Evolutionary conservation across 1,139 yeast species (phyloP).

Genomic region (Schwanniomyces etchellsii): DNA sequence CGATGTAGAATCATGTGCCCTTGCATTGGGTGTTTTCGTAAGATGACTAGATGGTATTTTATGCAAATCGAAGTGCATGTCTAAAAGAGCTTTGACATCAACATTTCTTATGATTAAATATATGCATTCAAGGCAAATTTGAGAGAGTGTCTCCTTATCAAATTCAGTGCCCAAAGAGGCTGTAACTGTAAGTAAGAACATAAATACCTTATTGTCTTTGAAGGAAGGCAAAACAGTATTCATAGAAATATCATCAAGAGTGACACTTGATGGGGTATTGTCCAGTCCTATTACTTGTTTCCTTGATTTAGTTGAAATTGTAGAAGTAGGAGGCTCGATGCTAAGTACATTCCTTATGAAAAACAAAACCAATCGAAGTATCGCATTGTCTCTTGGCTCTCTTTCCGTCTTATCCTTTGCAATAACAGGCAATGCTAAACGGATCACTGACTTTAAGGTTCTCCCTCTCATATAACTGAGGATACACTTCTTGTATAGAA

Average conservation of each 20-base stretch:
- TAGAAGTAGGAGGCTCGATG: constrained; percentile 63
- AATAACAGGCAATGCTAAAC: constrained; percentile 66
- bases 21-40: constrained; percentile 5
- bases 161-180: constrained; percentile 62
- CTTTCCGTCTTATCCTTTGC: constrained; percentile 52
- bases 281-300: constrained; percentile 26
- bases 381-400: constrained; percentile 65
- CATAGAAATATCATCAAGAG: constrained; percentile 63
- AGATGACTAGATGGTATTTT: constrained; percentile 3
- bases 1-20: not conserved
- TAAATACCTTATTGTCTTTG: constrained; percentile 64
- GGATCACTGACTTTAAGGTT: constrained; percentile 62
- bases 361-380: constrained; percentile 65
- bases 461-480: constrained; percentile 54
- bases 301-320: constrained; percentile 35
- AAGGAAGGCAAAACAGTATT: constrained; percentile 54
- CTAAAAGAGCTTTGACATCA: constrained; percentile 22
- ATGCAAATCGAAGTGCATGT: constrained; percentile 2
- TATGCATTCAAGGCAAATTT: constrained; percentile 64
- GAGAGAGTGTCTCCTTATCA: constrained; percentile 55
- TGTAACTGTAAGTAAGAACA: constrained; percentile 62
- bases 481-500: constrained; percentile 65
- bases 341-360: constrained; percentile 71
- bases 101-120: constrained; percentile 59
- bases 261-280: constrained; percentile 51